Evolutionary conservation across 2,329 filamentous ascomycete genomes (phyloP), one percentile per base, ranked within the genome.

Genomic region (Anthostomella pinea): DNA sequence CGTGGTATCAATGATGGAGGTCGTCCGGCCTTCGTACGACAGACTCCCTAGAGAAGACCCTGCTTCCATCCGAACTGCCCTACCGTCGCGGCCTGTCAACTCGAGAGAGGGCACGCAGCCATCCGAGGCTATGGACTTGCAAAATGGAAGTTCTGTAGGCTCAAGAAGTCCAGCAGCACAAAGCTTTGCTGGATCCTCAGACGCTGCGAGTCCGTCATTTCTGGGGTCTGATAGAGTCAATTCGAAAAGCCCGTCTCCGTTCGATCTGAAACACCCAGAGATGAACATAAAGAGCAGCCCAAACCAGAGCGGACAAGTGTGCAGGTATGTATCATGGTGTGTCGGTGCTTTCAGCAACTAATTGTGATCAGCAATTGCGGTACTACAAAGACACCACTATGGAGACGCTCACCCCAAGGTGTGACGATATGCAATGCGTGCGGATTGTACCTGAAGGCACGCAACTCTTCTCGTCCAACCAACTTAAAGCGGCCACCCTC

Each of bases 391-490:
- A 98, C 93, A 30, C 93, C 93, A 16, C 68, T 98, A 23, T 98
- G 93, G 93, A 81, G 93, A 59, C 80, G 93, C 56, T 95, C 91
- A 11, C 91, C 91, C 0, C 83, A 90, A 54, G 93, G 93, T 19
- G 85, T 88, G 36, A 96, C 89, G 18, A 97, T 98, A 42, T 98
- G 93, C 68, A 98, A 98, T 65, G 93, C 93, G 5, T 98, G 93
- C 58, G 93, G 93, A 26, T 74, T 98, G 11, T 98, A 98, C 62
- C 73, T 87, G 45, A 97, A 97, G 63, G 90, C 91, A 8, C 81
- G 93, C 49, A 97, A 97, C 59, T 85, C 91, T 45, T 81, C 87
- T 52, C 81, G 93, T 33, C 93, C 93, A 10, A 93, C 88, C 6
- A 95, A 89, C 53, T 69, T 96, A 39, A 96, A 95, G 66, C 84